phyloP scores from a whole-genome alignment of 1,139 yeast species.

The Hanseniaspora sp. region DNA sequence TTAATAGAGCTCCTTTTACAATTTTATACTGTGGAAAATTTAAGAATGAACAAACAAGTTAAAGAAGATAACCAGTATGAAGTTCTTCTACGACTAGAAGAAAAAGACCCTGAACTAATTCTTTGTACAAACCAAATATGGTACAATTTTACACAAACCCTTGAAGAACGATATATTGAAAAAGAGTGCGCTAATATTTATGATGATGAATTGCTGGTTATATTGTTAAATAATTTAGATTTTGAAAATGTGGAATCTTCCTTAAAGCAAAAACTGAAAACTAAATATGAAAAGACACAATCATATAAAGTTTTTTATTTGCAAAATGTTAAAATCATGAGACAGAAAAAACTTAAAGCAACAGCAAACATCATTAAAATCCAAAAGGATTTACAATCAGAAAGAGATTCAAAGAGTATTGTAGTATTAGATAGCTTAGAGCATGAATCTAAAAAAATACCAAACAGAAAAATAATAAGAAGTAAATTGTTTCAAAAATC shows the following conservation, averaged over 20 bases:
- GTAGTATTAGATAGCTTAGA: conserved; percentile 2
- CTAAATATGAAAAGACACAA: background rate
- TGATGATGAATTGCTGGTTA: background rate
- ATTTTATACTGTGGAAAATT: conserved; percentile 4
- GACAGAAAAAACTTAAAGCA: background rate
- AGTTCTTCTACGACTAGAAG: conserved; percentile 7
- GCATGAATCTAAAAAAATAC: background rate
- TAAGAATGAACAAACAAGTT: background rate
- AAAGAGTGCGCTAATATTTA: background rate
- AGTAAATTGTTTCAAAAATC: conserved; percentile 10
- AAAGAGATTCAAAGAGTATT: conserved; percentile 3
- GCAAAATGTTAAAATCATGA: background rate
- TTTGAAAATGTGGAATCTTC: background rate
- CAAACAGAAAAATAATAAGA: conserved; percentile 2
- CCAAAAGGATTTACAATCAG: background rate
- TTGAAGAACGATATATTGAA: background rate
- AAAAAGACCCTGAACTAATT: background rate
- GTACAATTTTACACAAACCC: background rate
- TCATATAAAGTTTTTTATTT: background rate
- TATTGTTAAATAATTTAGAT: background rate
- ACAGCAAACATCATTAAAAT: background rate
- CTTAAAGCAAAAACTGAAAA: background rate
- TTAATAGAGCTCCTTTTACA: background rate
- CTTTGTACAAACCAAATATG: conserved; percentile 8
- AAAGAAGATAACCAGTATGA: conserved; percentile 9